Base-by-base conservation (phyloP, 805 yeast species). In the Pichia phayaonensis region DNA sequence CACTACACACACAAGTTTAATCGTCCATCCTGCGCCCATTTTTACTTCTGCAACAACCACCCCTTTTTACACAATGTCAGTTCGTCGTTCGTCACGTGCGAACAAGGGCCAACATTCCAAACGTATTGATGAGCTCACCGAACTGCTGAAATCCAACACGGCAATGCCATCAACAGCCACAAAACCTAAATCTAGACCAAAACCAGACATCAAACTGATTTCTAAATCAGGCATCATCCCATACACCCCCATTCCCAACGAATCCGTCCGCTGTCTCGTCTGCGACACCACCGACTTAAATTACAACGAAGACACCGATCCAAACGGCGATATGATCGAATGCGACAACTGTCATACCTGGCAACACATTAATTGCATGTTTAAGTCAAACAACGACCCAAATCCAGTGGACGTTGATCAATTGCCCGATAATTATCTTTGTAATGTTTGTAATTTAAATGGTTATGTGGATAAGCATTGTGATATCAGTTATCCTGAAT, bases 311-410 rank as follows among this genome's bases (percentile, higher is more conserved):
- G 81, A 73, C 0, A 73, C 72, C 4, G 86, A 81, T 1, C 41
- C 39, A 13, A 22, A 45, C 27, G 48, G 52, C 64, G 71, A 12
- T 81, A 85, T 15, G 71, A 70, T 13, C 26, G 80, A 80, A 58
- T 84, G 90, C 65, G 87, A 81, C 26, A 57, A 65, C 8, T 84
- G 90, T 61, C 64, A 72, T 43, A 77, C 88, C 2, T 84, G 90
- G 90, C 90, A 84, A 61, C 90, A 84, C 60, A 75, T 77, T 31
- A 67, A 61, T 49, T 84, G 90, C 63, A 72, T 83, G 77, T 18
- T 20, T 39, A 20, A n/a, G 20, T n/a, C n/a, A n/a, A n/a, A n/a
- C n/a, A n/a, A n/a, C n/a, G n/a, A n/a, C n/a, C n/a, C n/a, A n/a
- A n/a, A n/a, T n/a, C n/a, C n/a, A n/a, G n/a, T n/a, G n/a, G n/a